phyloP scores from a whole-genome alignment of 2,329 filamentous ascomycete species.

The Paramyrothecium roridum region DNA sequence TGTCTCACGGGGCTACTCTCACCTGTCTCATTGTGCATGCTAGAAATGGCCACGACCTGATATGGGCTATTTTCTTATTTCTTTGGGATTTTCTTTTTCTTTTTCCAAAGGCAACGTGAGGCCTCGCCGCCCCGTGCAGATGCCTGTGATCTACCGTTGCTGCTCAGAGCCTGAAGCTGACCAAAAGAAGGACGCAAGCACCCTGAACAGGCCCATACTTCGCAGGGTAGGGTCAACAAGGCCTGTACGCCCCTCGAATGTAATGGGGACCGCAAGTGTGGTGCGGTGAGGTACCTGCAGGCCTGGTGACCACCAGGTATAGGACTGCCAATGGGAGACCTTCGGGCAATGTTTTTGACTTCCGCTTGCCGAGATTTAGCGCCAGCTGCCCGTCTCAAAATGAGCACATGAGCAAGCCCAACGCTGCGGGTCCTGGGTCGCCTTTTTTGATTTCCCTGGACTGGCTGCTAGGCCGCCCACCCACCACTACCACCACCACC shows the following conservation, averaged over 20 bases:
- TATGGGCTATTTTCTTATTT: too few species aligned
- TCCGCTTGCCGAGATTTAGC: slow-evolving; percentile 35
- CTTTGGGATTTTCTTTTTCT: too few species aligned
- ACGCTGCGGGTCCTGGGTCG: slow-evolving; percentile 29
- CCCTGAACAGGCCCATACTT: too few species aligned
- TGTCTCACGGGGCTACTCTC: too few species aligned
- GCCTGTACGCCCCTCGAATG: background rate
- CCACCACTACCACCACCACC: background rate
- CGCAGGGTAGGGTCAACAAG: background rate
- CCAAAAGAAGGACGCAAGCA: background rate
- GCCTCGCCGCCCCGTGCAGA: too few species aligned
- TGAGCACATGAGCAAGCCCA: slow-evolving; percentile 47
- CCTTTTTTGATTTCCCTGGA: slow-evolving; percentile 9
- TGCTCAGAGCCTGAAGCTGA: background rate
- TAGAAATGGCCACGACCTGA: too few species aligned
- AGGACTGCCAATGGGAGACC: background rate
- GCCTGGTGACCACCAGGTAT: background rate
- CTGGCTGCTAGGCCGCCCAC: background rate
- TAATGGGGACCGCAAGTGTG: background rate
- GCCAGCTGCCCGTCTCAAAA: slow-evolving; percentile 36
- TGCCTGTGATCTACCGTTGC: too few species aligned
- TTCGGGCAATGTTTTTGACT: background rate
- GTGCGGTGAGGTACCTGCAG: background rate
- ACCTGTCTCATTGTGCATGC: too few species aligned
- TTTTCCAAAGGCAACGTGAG: too few species aligned